Conservation (phyloP, 345 rosid genomes). For the Hibiscus syriacus region DNA sequence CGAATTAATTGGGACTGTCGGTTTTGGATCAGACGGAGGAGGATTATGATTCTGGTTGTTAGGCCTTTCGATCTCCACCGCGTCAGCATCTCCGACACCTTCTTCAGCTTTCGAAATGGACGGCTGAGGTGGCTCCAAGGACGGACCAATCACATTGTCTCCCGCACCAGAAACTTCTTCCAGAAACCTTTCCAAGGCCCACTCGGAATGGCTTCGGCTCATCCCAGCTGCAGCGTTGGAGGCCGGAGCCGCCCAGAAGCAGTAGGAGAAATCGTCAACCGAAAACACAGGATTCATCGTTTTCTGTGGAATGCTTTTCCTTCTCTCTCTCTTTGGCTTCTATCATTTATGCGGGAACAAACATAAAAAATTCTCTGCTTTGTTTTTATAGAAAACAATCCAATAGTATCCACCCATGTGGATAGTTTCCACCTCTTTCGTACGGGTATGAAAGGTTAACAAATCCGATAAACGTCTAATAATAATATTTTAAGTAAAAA, state of each 20-base stretch:
- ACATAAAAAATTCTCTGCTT: too few relatives aligned
- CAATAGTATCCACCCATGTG: too few relatives aligned
- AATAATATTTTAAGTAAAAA: too few relatives aligned
- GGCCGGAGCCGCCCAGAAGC: slow-evolving; percentile 40
- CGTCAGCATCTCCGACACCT: slow-evolving; percentile 34
- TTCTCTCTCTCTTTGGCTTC: slow-evolving; percentile 10
- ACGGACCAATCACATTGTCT: slow-evolving; percentile 25
- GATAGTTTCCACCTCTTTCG: too few relatives aligned
- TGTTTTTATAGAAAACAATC: too few relatives aligned
- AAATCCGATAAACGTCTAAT: too few relatives aligned
- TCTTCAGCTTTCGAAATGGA: slow-evolving; percentile 28
- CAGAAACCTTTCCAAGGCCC: slow-evolving; percentile 57
- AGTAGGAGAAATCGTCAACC: slow-evolving; percentile 59
- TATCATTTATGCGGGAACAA: too few relatives aligned
- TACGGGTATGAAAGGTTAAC: too few relatives aligned
- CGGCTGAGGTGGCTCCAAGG: slow-evolving; percentile 26
- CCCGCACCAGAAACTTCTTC: slow-evolving; percentile 34
- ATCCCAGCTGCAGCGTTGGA: slow-evolving; percentile 25
- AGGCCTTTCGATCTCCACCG: slow-evolving; percentile 34
- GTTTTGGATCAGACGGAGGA: too few relatives aligned
- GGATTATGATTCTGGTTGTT: slow-evolving; percentile 16
- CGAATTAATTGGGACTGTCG: slow-evolving; percentile 24
- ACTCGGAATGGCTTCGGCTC: too few relatives aligned
- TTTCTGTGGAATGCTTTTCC: slow-evolving; percentile 8
- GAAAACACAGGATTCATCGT: slow-evolving; percentile 52